These are phyloP conservation scores for Basidiobolus meristosporus DNA, from an alignment of 371 early-diverging fungal species.

Conservation along the genomic window DNA sequence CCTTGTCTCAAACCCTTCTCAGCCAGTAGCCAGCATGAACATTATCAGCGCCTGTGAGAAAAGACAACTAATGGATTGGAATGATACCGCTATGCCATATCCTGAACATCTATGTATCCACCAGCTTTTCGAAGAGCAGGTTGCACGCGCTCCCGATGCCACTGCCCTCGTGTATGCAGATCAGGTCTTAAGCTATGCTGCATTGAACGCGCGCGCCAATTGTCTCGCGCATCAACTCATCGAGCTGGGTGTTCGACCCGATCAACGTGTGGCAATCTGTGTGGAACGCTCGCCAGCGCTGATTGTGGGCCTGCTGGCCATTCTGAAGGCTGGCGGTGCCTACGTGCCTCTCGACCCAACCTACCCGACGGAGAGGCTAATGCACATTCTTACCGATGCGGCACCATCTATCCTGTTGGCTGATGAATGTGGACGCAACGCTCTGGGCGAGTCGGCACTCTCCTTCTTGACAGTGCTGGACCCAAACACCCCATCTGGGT, in stretches of 20 bases:
- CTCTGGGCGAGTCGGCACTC: too few relatives aligned
- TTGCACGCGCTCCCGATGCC: not conserved
- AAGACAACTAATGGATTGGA: not conserved
- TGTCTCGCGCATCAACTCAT: slow-evolving; percentile 2
- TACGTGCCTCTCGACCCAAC: not conserved
- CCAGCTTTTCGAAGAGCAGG: not conserved
- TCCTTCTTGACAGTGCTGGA: too few relatives aligned
- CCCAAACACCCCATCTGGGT: not conserved
- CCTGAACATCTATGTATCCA: not conserved
- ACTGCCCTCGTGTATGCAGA: not conserved
- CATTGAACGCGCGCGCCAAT: slow-evolving; percentile 1
- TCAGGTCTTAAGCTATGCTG: slow-evolving; percentile 2
- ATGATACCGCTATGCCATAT: not conserved
- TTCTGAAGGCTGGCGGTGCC: not conserved
- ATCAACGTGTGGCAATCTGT: slow-evolving; percentile 1
- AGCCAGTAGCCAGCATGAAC: too few relatives aligned
- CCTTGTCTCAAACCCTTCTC: too few relatives aligned
- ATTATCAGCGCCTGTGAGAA: not conserved
- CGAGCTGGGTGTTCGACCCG: not conserved
- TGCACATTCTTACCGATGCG: not conserved
- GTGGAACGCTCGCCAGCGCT: not conserved
- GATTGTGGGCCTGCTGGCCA: not conserved
- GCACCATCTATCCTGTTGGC: too few relatives aligned
- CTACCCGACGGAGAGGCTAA: slow-evolving; percentile 2
- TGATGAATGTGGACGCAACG: too few relatives aligned